Conservation (phyloP, 2,329 filamentous ascomycete genomes). For the Venturia oleaginea region DNA sequence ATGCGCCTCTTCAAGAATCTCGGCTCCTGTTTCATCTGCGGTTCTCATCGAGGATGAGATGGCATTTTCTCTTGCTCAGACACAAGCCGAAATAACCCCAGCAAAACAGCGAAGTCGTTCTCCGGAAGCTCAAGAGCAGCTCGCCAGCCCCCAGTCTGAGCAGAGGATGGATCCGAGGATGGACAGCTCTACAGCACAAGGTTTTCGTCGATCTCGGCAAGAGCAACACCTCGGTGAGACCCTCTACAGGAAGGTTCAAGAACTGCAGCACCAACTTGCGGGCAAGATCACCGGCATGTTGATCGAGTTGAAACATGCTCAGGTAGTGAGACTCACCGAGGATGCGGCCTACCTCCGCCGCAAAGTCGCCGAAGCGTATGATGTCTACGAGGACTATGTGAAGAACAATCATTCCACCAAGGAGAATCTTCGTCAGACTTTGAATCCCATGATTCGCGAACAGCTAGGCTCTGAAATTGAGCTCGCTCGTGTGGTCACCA, state of each 20-base stretch:
- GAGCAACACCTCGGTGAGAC: conserved; percentile 98
- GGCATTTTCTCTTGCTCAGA: neutral
- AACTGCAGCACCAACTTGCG: conserved; percentile 86
- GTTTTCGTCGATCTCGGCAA: conserved; percentile 63
- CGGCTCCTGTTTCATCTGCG: too few species aligned
- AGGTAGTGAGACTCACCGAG: conserved; percentile 86
- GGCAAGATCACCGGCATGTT: conserved; percentile 99
- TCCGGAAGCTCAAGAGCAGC: too few species aligned
- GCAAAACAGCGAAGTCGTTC: too few species aligned
- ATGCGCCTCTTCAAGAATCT: too few species aligned
- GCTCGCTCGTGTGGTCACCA: neutral
- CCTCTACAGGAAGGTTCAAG: conserved; percentile 96
- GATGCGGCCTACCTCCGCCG: conserved; percentile 80
- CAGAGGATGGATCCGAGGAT: conserved; percentile 26
- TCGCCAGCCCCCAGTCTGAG: neutral
- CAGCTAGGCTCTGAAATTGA: neutral
- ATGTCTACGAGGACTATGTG: conserved; percentile 97
- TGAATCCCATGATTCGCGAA: neutral
- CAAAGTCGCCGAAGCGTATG: conserved; percentile 96
- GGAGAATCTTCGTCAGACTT: neutral
- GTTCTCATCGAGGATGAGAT: too few species aligned
- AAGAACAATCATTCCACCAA: conserved; percentile 55
- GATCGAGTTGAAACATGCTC: conserved; percentile 95
- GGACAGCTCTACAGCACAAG: conserved; percentile 42
- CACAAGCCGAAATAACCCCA: neutral